Conservation (phyloP, 179 eudicot genomes). For the Spergularia azorica region DNA sequence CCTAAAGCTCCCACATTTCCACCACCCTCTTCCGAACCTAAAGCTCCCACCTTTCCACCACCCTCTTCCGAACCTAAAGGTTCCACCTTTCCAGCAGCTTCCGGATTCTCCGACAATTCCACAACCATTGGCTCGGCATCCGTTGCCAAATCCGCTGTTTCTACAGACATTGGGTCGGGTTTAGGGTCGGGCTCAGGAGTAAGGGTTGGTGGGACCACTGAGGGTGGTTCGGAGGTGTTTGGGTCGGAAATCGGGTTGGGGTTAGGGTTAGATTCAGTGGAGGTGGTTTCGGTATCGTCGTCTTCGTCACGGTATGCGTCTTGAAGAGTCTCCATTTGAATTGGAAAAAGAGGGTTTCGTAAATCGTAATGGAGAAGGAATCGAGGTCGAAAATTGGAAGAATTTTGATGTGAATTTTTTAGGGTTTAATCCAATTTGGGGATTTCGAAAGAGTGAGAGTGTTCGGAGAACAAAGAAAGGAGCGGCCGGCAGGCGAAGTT, state of each 20-base stretch:
- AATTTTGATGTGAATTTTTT: neutral
- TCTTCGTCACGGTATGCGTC: conserved; percentile 50
- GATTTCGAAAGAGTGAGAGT: neutral
- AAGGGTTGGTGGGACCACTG: neutral
- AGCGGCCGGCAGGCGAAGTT: too few species aligned
- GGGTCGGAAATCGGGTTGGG: conserved; percentile 6
- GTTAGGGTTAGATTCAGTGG: conserved; percentile 1
- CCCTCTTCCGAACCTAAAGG: conserved; percentile 24
- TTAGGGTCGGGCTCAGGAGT: conserved; percentile 26
- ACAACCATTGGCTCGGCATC: conserved; percentile 14
- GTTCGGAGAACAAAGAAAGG: neutral
- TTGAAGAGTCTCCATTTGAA: conserved; percentile 48
- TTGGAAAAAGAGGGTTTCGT: conserved; percentile 16
- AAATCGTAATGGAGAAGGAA: conserved; percentile 13
- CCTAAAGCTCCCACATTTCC: conserved; percentile 38
- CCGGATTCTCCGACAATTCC: conserved; percentile 16
- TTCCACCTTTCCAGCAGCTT: neutral
- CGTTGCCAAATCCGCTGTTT: neutral
- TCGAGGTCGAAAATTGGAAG: neutral
- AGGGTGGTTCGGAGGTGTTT: neutral
- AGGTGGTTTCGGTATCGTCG: conserved; percentile 16
- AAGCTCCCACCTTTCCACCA: conserved; percentile 17
- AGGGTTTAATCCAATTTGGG: conserved; percentile 17
- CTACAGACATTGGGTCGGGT: neutral
- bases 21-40: neutral